These are phyloP conservation scores for Debaryomycetaceae sp. DNA, from an alignment of 1,139 yeast species.

Conservation along the genomic window DNA sequence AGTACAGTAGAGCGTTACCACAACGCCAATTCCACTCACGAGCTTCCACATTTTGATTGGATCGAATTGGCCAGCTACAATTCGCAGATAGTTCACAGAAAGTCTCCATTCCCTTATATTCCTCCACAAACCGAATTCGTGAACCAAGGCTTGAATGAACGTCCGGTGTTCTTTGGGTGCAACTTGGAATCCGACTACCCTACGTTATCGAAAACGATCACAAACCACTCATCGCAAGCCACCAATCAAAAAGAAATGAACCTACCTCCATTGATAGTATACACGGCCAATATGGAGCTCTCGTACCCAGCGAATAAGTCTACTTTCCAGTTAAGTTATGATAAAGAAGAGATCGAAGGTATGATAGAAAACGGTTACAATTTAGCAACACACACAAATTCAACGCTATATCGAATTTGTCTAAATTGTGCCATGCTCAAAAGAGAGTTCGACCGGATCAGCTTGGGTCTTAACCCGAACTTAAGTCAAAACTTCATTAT, in stretches of 20 bases:
- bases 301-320: constrained; percentile 51
- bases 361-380: constrained; percentile 53
- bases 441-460: constrained; percentile 47
- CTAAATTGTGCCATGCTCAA: constrained; percentile 59
- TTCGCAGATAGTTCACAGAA: background rate
- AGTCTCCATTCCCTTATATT: constrained; percentile 32
- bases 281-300: constrained; percentile 43
- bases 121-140: constrained; percentile 33
- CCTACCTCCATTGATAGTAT: constrained; percentile 54
- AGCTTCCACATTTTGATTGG: constrained; percentile 16
- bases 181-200: constrained; percentile 33
- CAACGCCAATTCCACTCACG: constrained; percentile 10
- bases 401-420: constrained; percentile 47
- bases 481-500: constrained; percentile 4
- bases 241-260: constrained; percentile 3
- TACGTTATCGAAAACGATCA: constrained; percentile 1
- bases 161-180: constrained; percentile 59
- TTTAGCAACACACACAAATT: constrained; percentile 45
- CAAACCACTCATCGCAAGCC: background rate
- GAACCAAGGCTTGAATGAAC: constrained; percentile 20
- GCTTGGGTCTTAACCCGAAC: constrained; percentile 5
- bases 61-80: background rate
- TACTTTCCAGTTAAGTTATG: constrained; percentile 56
- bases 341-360: constrained; percentile 32
- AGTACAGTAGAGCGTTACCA: constrained; percentile 21